phyloP scores from a whole-genome alignment of 1,284 basidiomycete species.

The Puccinia hordei region DNA sequence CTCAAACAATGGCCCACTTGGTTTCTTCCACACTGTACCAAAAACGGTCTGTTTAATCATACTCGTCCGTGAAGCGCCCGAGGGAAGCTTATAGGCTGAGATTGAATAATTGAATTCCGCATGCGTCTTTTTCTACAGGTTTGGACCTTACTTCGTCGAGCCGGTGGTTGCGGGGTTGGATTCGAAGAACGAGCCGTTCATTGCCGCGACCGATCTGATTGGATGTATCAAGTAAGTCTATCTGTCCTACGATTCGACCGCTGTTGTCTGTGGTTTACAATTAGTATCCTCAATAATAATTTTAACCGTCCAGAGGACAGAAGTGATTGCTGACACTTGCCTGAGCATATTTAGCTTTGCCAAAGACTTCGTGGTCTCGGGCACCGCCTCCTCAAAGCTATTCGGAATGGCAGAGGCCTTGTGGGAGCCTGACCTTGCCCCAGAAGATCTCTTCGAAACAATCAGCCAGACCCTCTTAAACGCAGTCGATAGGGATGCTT shows the following conservation, averaged over 20 bases:
- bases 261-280: neutral
- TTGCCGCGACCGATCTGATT: constrained; percentile 93
- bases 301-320: neutral
- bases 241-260: neutral
- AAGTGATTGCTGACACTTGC: neutral
- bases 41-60: constrained; percentile 72
- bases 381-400: constrained; percentile 88
- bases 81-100: neutral
- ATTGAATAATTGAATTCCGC: neutral
- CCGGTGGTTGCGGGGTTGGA: constrained; percentile 90
- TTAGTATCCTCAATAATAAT: neutral
- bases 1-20: constrained; percentile 92
- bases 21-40: constrained; percentile 97
- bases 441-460: constrained; percentile 98
- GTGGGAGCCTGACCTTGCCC: constrained; percentile 95
- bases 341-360: constrained; percentile 23
- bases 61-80: neutral
- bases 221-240: constrained; percentile 86
- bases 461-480: constrained; percentile 95
- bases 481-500: constrained; percentile 92
- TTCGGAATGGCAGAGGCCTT: constrained; percentile 97
- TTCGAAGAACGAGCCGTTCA: constrained; percentile 83
- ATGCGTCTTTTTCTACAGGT: constrained; percentile 61
- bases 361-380: constrained; percentile 90
- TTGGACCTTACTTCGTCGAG: constrained; percentile 95